Evolutionary conservation across 208 protist genomes (phyloP).

Genomic region (Crithidia expoeki): DNA sequence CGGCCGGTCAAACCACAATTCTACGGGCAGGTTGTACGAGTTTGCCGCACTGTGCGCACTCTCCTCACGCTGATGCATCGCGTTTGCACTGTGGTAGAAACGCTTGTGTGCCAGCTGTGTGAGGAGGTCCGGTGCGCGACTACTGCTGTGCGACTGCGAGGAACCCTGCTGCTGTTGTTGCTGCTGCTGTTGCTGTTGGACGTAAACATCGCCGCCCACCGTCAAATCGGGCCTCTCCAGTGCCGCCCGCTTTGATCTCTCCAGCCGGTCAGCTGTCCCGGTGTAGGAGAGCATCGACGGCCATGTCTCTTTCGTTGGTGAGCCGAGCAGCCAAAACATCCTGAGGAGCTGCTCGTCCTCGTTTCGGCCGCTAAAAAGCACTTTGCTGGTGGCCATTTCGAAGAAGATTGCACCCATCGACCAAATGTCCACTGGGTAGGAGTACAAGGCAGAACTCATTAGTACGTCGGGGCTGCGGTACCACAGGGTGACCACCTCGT

Average conservation of each 20-base stretch:
- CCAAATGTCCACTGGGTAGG: slow-evolving; percentile 92
- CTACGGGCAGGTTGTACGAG: slow-evolving; percentile 50
- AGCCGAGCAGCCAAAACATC: slow-evolving; percentile 93
- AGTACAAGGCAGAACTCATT: slow-evolving; percentile 84
- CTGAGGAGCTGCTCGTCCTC: slow-evolving; percentile 91
- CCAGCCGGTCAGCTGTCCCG: slow-evolving; percentile 39
- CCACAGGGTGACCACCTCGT: slow-evolving; percentile 94
- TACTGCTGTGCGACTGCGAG: slow-evolving; percentile 17
- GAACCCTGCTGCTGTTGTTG: slow-evolving; percentile 11
- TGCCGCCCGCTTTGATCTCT: slow-evolving; percentile 31
- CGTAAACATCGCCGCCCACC: slow-evolving; percentile 15
- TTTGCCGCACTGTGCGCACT: slow-evolving; percentile 29
- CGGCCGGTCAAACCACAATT: slow-evolving; percentile 57
- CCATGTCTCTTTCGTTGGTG: slow-evolving; percentile 95
- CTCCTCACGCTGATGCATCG: slow-evolving; percentile 24
- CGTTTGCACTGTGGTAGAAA: slow-evolving; percentile 32
- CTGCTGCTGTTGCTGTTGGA: slow-evolving; percentile 23
- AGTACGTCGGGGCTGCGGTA: slow-evolving; percentile 94
- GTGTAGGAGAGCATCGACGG: slow-evolving; percentile 85
- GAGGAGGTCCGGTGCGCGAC: slow-evolving; percentile 23
- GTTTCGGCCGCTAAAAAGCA: slow-evolving; percentile 82
- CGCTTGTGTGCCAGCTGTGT: slow-evolving; percentile 30
- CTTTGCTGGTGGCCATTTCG: slow-evolving; percentile 88
- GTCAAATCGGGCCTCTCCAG: slow-evolving; percentile 23
- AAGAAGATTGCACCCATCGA: slow-evolving; percentile 95